Evolutionary conservation across 805 yeast species (phyloP), one percentile per base, ranked within the genome.

Genomic region (Saccharomyces jurei): DNA sequence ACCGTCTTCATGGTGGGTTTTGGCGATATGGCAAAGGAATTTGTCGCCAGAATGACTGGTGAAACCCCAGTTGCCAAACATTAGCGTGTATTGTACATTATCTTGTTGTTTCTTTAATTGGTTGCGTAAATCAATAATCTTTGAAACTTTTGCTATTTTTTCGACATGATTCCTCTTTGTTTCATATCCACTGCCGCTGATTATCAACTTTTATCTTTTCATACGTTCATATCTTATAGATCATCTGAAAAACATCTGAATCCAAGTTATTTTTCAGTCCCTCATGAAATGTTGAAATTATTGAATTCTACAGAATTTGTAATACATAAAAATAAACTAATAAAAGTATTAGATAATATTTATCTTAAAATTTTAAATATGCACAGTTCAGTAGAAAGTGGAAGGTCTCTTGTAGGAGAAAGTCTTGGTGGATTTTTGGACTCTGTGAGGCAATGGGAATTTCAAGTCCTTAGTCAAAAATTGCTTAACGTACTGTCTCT

Each of bases 361-460:
- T 46, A 26, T 17, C 44, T 36, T 17, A 36, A 50, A 30, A 22
- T 21, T 21, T 25, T 11, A 46, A 22, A 50, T 14, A 22, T 53
- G 49, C 52, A 56, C 57, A 52, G 66, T 75, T 79, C 91, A 92
- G 88, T 92, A 92, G 89, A 84, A 91, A 76, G 99, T 94, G 72
- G 96, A 77, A 77, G 98, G 98, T 80, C 96, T 87, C 81, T 85
- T 85, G 81, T 89, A 81, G 77, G 92, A 82, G 83, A 81, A 94
- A 77, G 89, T 78, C 78, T 85, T 81, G 82, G 83, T 81, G 74
- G 95, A 78, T 83, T 90, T 91, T 79, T 82, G 87, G 77, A 91
- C 83, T 83, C 98, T 92, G 96, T 94, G 99, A 73, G 99, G 98
- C 77, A 94, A 87, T 82, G 99, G 99, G 97, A 94, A 94, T 81